Base-by-base conservation (phyloP, 2,329 filamentous ascomycete genomes). In the Stagonosporopsis tanaceti region DNA sequence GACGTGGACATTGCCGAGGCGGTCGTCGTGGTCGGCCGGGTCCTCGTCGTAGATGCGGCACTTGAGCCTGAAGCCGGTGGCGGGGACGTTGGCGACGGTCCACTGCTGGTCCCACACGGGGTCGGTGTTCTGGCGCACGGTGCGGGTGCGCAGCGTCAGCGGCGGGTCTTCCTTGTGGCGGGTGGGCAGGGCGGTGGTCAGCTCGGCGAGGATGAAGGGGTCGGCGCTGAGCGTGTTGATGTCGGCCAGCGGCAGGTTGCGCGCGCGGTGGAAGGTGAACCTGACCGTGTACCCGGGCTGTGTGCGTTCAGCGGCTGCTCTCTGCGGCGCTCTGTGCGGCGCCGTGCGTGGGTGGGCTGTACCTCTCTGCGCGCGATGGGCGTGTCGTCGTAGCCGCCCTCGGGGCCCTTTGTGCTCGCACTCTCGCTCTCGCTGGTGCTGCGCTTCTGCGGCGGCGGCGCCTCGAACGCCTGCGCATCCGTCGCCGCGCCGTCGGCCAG, bases 31-130 rank as follows among this genome's bases (percentile, higher is more conserved):
- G 73, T 97, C 91, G 1, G 89, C 86, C 32, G 88, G 87, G 76
- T 98, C 94, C 75, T 98, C 94, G 70, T 98, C 94, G 77, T 93
- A 96, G 17, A 98, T 78, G 50, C 91, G 85, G 60, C 91, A 92
- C 74, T 97, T 97, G 65, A 98, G 83, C 54, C 83, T 85, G 78
- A 97, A 96, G 4, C 93, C 93, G 0, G 85, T 86, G 0, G 88
- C 81, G 0, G 94, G 93, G 2, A 97, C 84, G 65, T 97, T 96
- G 59, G 91, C 92, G 24, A 98, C 89, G 22, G 92, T 83, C 94
- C 94, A 98, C 59, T 92, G 85, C 35, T 89, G 86, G 45, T 96
- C 84, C 94, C 94, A 98, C 45, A 80, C 82, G 0, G 94, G 93
- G 66, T 93, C 85, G 1, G 87, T 89, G 38, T 84, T 88, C 63